Evolutionary conservation across 257 asterid genomes (phyloP).

Genomic region (Scutellaria baicalensis): DNA sequence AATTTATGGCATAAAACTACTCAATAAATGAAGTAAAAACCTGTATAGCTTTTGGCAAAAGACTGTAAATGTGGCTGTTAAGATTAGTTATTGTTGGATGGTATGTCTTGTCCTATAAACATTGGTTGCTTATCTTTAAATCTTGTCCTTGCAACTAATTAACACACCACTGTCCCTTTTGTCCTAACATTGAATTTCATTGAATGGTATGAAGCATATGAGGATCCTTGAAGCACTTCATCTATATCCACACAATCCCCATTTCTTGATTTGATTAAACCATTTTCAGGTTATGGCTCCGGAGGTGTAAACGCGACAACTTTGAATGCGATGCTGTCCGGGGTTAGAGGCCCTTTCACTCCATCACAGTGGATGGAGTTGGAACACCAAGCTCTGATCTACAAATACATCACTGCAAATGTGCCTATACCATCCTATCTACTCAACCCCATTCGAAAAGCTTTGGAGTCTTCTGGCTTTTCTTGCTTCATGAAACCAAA

Average conservation of each 20-base stretch:
- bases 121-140: constrained; percentile 5
- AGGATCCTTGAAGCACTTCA: no score
- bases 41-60: neutral
- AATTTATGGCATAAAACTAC: neutral
- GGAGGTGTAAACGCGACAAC: constrained; percentile 33
- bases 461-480: constrained; percentile 56
- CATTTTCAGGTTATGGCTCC: constrained; percentile 33
- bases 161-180: neutral
- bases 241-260: no score
- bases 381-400: constrained; percentile 83
- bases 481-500: constrained; percentile 36
- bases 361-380: constrained; percentile 76
- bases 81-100: constrained; percentile 7
- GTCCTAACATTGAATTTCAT: neutral
- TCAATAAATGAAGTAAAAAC: neutral
- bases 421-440: constrained; percentile 68
- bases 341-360: constrained; percentile 55
- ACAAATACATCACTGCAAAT: constrained; percentile 63
- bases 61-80: neutral
- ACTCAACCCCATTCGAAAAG: constrained; percentile 61
- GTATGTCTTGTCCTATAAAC: constrained; percentile 15
- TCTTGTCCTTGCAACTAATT: constrained; percentile 6
- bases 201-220: no score
- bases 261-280: neutral
- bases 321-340: constrained; percentile 23